Base-by-base conservation (phyloP, 2,329 filamentous ascomycete species). In the Fusarium concolor region DNA sequence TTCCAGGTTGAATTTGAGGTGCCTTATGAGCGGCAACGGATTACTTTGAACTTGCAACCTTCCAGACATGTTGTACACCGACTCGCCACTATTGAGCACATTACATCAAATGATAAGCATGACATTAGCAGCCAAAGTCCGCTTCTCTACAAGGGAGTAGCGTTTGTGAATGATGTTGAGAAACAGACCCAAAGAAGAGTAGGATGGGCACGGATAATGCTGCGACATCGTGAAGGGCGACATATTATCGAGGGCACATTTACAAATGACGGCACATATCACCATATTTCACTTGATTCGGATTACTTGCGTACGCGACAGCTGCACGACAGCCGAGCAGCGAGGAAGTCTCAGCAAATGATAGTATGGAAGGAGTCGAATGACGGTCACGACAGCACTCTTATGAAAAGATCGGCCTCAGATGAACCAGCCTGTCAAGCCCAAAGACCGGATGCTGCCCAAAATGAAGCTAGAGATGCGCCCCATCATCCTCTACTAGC, bases 191-290 rank as follows among this genome's bases (percentile, higher is more conserved):
- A 67, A 42, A 49, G 24, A 14, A 47, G 46, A 3, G 53, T 46
- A 18, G 70, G 70, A 10, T 65, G 52, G 44, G 55, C 70, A 2
- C 62, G 70, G 33, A 56, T 72, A 14, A 58, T 72, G 35, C 6
- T 71, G 6, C 55, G 68, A 17, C 15, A 47, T 20, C 42, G 51
- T 9, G 35, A 51, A 12, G 45, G 61, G 0, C 33, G 31, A 17
- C 41, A 59, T 10, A 20, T 68, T 0, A 52, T 72, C 4, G 70
- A 72, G 2, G 70, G 70, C 2, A 68, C 68, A 1, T 72, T 71
- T 12, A 72, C 49, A 15, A 54, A 71, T 20, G 49, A 58, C 3
- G 49, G 57, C n/a, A 42, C 57, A 1, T 50, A 61, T 9, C 62
- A 65, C 3, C 68, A 72, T 15, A 62, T 72, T 7, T 58, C 69